Evolutionary conservation across 768 basidiomycete genomes (phyloP), one percentile per base, ranked within the genome.

Genomic region (Xanthoconium purpureum): DNA sequence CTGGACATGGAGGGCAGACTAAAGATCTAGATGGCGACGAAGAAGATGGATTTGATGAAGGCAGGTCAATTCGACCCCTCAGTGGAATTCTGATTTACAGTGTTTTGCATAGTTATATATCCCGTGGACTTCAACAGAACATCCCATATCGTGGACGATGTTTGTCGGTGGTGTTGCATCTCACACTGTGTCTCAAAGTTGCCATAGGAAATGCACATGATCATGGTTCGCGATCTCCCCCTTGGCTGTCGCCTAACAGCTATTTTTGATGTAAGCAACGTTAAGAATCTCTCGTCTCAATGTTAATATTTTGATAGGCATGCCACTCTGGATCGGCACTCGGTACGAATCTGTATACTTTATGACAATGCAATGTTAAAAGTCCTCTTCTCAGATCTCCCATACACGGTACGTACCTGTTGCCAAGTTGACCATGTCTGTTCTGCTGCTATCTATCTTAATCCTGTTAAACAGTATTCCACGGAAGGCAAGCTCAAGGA

Each of bases 401-500:
- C 85, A 3, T 89, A 87, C 70, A 78, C 83, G 38, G 86, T 88
- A 71, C 38, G 78, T 60, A 28, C 37, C 53, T 18, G 29, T 52
- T 28, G 15, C 47, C 43, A 17, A 44, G 24, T 30, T 48, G 40
- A 17, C 18, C 15, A 4, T 12, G 11, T 10, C 9, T 15, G 30
- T 33, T 48, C 30, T 29, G 14, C 6, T 53, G 30, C 8, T 18
- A 42, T 38, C 35, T 36, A 4, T 18, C 13, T 52, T 54, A 29
- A 52, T 20, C 48, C 14, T 54, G 37, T 50, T 45, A 13, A 18
- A 35, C 58, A 90, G 85, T 98, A 98, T 74, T 93, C 93, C 20
- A 96, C 94, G 8, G 93, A 98, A 74, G 94, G 94, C 47, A 94
- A 91, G 67, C 75, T 98, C 68, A 97, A 98, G 71, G 94, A 97